Evolutionary conservation across 257 asterid genomes (phyloP), one percentile per base, ranked within the genome.

Genomic region (Gentiana macrophylla): DNA sequence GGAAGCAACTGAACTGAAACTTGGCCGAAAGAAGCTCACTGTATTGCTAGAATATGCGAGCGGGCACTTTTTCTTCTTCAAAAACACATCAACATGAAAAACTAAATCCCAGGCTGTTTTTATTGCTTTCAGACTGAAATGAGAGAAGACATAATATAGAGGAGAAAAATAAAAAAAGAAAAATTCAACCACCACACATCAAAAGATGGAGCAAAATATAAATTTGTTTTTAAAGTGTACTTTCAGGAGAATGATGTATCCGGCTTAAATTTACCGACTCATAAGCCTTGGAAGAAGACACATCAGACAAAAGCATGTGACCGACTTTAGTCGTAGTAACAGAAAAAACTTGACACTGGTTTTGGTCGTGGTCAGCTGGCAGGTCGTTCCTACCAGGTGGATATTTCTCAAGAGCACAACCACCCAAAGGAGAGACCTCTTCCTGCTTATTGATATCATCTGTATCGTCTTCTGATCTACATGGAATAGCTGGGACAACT

Each of bases 171-270:
- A 0, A 24, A 24, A 24, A 24, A 24, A 24, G 24, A 24, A 24
- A 24, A 24, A 24, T 24, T 24, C 24, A 24, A 24, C 24, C 24
- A 24, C 24, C 24, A n/a, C 88, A 76, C 75, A 72, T 71, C 74
- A 77, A 79, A 86, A 83, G 68, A 74, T 58, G 55, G 60, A 24
- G 24, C 56, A 4, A 41, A 65, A 79, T 77, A 78, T 62, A 70
- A 80, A 84, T 84, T 75, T 64, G 96, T 91, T 80, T 80, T 91
- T 84, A 91, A 87, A 77, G 96, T 86, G 94, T 91, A 86, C 82
- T 91, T 86, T 86, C 94, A 74, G 96, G 94, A 80, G 95, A 91
- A 91, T 84, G 92, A 79, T 91, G 98, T 91, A 91, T 91, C 98
- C 96, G 89, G 82, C 96, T 84, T 71, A 84, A 74, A 79, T 80